Conservation (phyloP, 2,329 filamentous ascomycete species). For the Erysiphe pulchra region DNA sequence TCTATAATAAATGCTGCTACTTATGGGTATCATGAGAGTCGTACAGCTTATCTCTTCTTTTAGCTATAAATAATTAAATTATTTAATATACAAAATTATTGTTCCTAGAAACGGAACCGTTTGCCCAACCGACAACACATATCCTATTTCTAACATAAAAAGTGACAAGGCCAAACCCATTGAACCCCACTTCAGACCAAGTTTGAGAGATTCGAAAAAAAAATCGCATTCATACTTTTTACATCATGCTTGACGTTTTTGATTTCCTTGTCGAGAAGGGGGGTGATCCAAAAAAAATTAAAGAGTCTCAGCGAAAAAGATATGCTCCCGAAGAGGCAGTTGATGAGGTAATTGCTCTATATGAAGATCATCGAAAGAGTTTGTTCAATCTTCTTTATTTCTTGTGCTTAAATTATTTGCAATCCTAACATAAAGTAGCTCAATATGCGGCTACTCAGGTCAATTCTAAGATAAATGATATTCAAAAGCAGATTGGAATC, state of each 20-base stretch:
- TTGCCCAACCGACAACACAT: too few relatives aligned
- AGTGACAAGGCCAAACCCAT: too few relatives aligned
- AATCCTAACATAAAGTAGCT: conserved; percentile 18
- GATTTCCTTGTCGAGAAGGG: conserved; percentile 71
- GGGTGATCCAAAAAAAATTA: conserved; percentile 74
- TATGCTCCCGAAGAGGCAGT: conserved; percentile 61
- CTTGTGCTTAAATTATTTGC: background rate
- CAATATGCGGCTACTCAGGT: conserved; percentile 60
- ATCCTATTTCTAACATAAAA: too few relatives aligned
- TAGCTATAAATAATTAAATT: too few relatives aligned
- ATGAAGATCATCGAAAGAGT: conserved; percentile 64
- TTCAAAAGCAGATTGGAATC: conserved; percentile 69
- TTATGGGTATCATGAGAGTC: too few relatives aligned
- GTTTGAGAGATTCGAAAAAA: too few relatives aligned
- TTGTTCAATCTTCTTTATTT: conserved; percentile 7
- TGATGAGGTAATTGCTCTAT: conserved; percentile 71
- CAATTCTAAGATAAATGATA: conserved; percentile 60
- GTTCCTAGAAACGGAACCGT: too few relatives aligned
- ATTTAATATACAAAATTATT: too few relatives aligned
- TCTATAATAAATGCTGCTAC: too few relatives aligned
- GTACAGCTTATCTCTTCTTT: too few relatives aligned
- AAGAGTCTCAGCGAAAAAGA: conserved; percentile 68
- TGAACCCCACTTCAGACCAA: too few relatives aligned
- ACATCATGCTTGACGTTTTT: conserved; percentile 44
- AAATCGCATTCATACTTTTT: background rate